Conservation (phyloP, 2,329 filamentous ascomycete species). For the Xylaria sp. region DNA sequence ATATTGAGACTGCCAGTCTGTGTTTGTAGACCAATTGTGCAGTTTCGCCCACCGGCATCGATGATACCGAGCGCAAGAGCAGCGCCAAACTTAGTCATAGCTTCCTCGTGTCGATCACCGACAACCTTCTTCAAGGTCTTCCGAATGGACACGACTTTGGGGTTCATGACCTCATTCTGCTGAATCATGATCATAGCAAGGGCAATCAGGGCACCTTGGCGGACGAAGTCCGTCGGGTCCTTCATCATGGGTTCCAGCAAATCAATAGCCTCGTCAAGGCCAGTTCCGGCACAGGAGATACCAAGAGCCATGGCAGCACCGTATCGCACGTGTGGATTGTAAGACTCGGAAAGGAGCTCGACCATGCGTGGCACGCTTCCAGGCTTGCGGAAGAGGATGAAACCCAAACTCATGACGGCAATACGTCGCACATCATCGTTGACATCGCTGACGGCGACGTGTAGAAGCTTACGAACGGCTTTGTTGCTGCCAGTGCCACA, state of each 20-base stretch:
- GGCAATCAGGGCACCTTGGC: conserved; percentile 90
- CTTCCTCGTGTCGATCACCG: conserved; percentile 91
- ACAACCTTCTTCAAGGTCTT: conserved; percentile 94
- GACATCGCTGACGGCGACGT: conserved; percentile 95
- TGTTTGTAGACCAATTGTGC: conserved; percentile 94
- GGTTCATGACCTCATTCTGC: conserved; percentile 98
- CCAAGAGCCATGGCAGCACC: conserved; percentile 97
- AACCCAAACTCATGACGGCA: conserved; percentile 95
- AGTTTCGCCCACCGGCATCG: conserved; percentile 95
- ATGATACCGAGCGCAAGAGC: conserved; percentile 94
- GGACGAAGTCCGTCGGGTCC: conserved; percentile 96
- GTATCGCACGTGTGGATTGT: conserved; percentile 97
- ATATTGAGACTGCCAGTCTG: conserved; percentile 98
- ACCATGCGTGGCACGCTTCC: conserved; percentile 98
- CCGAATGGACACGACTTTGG: conserved; percentile 84
- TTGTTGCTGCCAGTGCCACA: conserved; percentile 98
- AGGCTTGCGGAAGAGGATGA: conserved; percentile 97
- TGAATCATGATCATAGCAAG: conserved; percentile 99
- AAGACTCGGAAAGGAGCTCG: conserved; percentile 93
- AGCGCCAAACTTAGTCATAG: conserved; percentile 98
- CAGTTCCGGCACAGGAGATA: conserved; percentile 95
- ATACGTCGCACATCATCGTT: conserved; percentile 95
- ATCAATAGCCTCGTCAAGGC: conserved; percentile 92
- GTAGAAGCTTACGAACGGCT: conserved; percentile 89
- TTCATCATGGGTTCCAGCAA: conserved; percentile 99